Evolutionary conservation across 75 land plant genomes (phyloP).

Genomic region (Cupressus sempervirens): DNA sequence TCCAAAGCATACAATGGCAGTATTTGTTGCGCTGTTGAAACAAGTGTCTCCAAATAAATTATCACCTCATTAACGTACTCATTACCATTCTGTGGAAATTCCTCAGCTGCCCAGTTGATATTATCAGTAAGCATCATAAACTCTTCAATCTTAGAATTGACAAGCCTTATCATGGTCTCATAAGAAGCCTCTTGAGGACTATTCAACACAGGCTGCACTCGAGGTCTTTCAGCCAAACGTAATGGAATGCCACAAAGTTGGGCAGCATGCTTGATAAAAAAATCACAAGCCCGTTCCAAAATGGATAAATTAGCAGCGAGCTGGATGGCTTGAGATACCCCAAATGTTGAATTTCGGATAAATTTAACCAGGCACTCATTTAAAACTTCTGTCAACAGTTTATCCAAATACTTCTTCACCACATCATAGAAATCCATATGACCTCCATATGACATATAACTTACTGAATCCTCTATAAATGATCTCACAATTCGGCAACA

Average conservation of each 20-base stretch:
- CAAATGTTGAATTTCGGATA: slow-evolving; percentile 36
- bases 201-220: slow-evolving; percentile 59
- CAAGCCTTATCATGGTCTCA: slow-evolving; percentile 46
- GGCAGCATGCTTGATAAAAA: slow-evolving; percentile 84
- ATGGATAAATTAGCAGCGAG: slow-evolving; percentile 95
- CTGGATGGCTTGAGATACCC: slow-evolving; percentile 96
- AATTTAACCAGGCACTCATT: slow-evolving; percentile 45
- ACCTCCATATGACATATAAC: slow-evolving; percentile 90
- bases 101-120: slow-evolving; percentile 91
- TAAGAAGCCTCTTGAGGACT: slow-evolving; percentile 46
- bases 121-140: slow-evolving; percentile 71
- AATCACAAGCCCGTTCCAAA: slow-evolving; percentile 90
- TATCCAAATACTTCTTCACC: slow-evolving; percentile 87
- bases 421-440: slow-evolving; percentile 84
- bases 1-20: slow-evolving; percentile 63
- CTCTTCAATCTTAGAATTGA: slow-evolving; percentile 63
- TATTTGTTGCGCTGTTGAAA: slow-evolving; percentile 88
- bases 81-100: slow-evolving; percentile 61
- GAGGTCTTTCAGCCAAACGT: slow-evolving; percentile 68
- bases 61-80: slow-evolving; percentile 91
- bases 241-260: slow-evolving; percentile 85
- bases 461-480: slow-evolving; percentile 93
- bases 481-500: slow-evolving; percentile 85
- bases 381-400: slow-evolving; percentile 47
- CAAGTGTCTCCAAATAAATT: slow-evolving; percentile 85